Conservation (phyloP, 371 early-diverging fungal species). For the Modicella reniformis region DNA sequence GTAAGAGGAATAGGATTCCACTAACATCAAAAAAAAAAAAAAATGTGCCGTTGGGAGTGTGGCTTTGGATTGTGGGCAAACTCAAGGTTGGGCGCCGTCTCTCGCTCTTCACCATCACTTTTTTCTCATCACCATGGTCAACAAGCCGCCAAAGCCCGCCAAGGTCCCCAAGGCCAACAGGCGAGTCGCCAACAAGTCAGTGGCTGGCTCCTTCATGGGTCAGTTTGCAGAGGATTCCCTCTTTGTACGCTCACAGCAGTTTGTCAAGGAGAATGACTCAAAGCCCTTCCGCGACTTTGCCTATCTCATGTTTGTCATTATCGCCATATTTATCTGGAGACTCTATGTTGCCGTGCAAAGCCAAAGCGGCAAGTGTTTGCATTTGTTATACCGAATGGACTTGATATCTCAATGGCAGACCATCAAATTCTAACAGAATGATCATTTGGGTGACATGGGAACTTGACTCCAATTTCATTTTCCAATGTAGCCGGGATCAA, state of each 20-base stretch:
- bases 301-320: conserved; percentile 26
- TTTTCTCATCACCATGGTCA: conserved; percentile 35
- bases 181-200: conserved; percentile 11
- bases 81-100: background rate
- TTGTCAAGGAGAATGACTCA: conserved; percentile 47
- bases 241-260: conserved; percentile 45
- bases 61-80: no score
- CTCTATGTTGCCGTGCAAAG: conserved; percentile 24
- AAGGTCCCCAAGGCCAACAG: conserved; percentile 45
- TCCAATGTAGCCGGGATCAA: conserved; percentile 16
- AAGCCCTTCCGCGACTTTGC: conserved; percentile 52
- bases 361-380: conserved; percentile 7
- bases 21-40: conserved; percentile 21
- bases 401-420: no score
- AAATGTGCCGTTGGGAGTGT: conserved; percentile 2
- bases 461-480: background rate
- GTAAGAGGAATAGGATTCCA: background rate
- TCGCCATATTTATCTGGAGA: conserved; percentile 37
- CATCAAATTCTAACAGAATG: background rate
- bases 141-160: conserved; percentile 47
- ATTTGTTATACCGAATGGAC: background rate
- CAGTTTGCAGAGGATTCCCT: conserved; percentile 38
- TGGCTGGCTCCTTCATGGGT: conserved; percentile 6
- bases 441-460: no score
- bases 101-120: background rate